These are phyloP conservation scores for Achaetomium macrosporum DNA, from an alignment of 2,329 filamentous ascomycete species.

Conservation along the genomic window DNA sequence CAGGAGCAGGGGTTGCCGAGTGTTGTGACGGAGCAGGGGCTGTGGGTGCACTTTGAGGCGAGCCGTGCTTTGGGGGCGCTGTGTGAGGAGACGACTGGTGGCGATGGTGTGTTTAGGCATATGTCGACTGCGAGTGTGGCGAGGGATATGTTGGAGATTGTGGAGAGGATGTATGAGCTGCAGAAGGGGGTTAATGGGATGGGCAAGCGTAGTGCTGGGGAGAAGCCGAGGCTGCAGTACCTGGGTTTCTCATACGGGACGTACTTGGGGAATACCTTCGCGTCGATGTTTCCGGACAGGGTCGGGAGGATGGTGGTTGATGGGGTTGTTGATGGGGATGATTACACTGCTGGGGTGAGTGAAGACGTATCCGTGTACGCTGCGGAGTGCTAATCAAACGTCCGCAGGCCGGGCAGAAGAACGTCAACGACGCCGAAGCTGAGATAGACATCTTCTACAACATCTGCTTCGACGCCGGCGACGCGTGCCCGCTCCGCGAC, in stretches of 20 bases:
- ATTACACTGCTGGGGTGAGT: slow-evolving; percentile 24
- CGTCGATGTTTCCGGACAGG: slow-evolving; percentile 35
- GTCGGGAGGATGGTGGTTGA: slow-evolving; percentile 37
- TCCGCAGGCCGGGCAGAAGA: not conserved
- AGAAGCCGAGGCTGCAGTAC: slow-evolving; percentile 32
- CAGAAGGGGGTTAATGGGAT: not conserved
- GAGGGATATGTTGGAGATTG: slow-evolving; percentile 24
- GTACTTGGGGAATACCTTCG: slow-evolving; percentile 36
- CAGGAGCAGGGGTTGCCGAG: not conserved
- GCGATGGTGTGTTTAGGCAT: slow-evolving; percentile 7
- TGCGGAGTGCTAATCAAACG: not conserved
- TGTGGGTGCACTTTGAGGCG: not conserved
- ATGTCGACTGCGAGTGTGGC: slow-evolving; percentile 22
- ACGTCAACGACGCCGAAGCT: slow-evolving; percentile 5
- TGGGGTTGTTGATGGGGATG: slow-evolving; percentile 39
- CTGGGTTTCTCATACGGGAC: slow-evolving; percentile 46
- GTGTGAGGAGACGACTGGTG: not conserved
- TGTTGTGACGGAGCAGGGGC: not conserved
- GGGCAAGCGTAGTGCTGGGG: not conserved
- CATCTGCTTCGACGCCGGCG: slow-evolving; percentile 12
- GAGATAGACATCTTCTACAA: slow-evolving; percentile 10
- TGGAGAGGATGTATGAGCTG: slow-evolving; percentile 13
- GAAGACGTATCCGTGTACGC: not conserved
- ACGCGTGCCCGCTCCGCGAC: slow-evolving; percentile 5
- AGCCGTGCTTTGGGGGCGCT: not conserved